A percentile compares a stretch with the other conserved stretches of the same genome.
These are phyloP conservation scores for Nakataea oryzae DNA, from an alignment of 2,329 filamentous ascomycete genomes.

Conservation along the genomic window DNA sequence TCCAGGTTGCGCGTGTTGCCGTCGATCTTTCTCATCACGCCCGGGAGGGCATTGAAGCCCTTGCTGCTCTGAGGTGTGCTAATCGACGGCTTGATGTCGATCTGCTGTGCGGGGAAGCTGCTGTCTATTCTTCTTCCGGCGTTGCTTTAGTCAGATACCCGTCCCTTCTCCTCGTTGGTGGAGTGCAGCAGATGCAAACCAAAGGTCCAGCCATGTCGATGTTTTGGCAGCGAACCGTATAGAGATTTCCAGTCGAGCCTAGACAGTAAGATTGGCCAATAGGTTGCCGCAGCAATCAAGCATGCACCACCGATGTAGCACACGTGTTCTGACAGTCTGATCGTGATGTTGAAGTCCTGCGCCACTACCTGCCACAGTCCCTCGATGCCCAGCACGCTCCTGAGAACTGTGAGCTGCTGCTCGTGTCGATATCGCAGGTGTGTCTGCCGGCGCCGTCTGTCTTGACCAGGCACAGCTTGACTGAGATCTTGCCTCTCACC, in stretches of 20 bases:
- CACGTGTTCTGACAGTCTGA: slow-evolving; percentile 38
- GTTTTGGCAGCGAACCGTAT: slow-evolving; percentile 50
- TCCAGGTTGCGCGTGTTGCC: slow-evolving; percentile 40
- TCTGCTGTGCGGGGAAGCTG: slow-evolving; percentile 47
- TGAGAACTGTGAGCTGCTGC: slow-evolving; percentile 36
- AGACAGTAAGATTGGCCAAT: too few species aligned
- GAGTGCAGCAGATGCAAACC: slow-evolving; percentile 3
- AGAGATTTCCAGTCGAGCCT: slow-evolving; percentile 45
- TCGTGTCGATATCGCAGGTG: slow-evolving; percentile 39
- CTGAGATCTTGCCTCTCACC: slow-evolving; percentile 29
- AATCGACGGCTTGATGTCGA: slow-evolving; percentile 26
- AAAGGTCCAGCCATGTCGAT: slow-evolving; percentile 32
- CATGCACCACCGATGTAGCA: slow-evolving; percentile 35
- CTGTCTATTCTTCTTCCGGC: slow-evolving; percentile 16
- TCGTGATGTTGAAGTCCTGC: slow-evolving; percentile 36
- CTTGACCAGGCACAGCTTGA: slow-evolving; percentile 44
- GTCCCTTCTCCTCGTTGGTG: too few species aligned
- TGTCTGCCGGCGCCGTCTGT: slow-evolving; percentile 45
- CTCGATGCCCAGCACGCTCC: slow-evolving; percentile 11
- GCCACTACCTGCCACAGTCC: slow-evolving; percentile 11
- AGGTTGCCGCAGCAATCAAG: slow-evolving; percentile 6
- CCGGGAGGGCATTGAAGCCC: slow-evolving; percentile 32
- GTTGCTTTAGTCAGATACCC: too few species aligned
- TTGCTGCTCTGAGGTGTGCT: slow-evolving; percentile 33
- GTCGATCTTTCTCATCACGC: slow-evolving; percentile 35